Conservation (phyloP, 1,284 basidiomycete species). For the Hemileia vastatrix region DNA sequence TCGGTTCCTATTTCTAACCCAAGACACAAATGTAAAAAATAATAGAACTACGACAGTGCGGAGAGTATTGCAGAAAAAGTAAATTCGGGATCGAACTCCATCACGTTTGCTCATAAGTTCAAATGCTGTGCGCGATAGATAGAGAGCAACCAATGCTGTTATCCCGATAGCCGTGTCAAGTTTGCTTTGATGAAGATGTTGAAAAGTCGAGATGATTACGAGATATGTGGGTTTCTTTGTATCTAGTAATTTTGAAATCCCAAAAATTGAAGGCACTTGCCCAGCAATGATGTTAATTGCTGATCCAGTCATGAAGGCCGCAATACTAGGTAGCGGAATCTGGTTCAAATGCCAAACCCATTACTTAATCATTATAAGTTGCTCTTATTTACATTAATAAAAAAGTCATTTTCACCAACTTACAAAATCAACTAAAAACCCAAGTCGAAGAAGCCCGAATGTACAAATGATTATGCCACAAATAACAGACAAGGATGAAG, state of each 20-base stretch:
- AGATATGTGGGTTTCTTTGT: constrained; percentile 73
- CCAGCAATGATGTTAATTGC: constrained; percentile 76
- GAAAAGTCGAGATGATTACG: constrained; percentile 85
- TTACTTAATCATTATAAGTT: neutral
- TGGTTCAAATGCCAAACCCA: neutral
- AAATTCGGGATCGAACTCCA: constrained; percentile 52
- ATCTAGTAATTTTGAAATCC: constrained; percentile 61
- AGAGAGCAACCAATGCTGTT: constrained; percentile 62
- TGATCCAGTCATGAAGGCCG: constrained; percentile 66
- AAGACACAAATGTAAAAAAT: constrained; percentile 71
- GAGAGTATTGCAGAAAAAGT: constrained; percentile 76
- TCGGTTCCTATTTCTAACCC: constrained; percentile 64
- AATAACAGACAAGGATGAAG: neutral
- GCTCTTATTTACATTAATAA: neutral
- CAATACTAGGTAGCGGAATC: constrained; percentile 16
- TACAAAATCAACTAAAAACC: constrained; percentile 4
- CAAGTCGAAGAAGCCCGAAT: neutral
- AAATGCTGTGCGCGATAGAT: constrained; percentile 62
- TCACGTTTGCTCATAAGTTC: constrained; percentile 40
- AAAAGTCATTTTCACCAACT: neutral
- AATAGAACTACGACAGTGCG: constrained; percentile 80
- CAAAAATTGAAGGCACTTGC: constrained; percentile 76
- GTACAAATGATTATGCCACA: neutral
- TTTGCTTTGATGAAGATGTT: constrained; percentile 60
- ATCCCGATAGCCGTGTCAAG: constrained; percentile 87